Evolutionary conservation across 2,329 filamentous ascomycete genomes (phyloP), one percentile per base, ranked within the genome.

Genomic region (Trichoderma aggressivum): DNA sequence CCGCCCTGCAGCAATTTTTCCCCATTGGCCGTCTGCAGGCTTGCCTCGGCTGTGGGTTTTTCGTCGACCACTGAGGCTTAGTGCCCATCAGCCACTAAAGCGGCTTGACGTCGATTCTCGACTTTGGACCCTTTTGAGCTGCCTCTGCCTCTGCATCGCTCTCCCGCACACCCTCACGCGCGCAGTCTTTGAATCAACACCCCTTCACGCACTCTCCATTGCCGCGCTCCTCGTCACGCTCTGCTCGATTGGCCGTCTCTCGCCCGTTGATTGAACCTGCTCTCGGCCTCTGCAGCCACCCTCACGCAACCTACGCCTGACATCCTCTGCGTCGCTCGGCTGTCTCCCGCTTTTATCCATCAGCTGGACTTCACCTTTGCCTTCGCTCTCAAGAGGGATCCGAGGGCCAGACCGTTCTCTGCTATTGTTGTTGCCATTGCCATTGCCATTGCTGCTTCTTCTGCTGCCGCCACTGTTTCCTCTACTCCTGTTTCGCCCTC

Each of bases 81-180:
- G 65, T 60, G 65, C 65, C 36, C 55, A 68, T 12, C 36, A 68
- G 65, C 65, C 65, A 60, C 65, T 68, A 68, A 30, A 36, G 65
- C 65, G 65, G 65, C 65, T 60, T 69, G 65, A 69, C 65, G 56
- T 69, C 65, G 65, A 69, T 69, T 61, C 36, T 39, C 55, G 60
- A 43, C 21, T 26, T 30, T 43, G 50, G 34, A 67, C 53, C 36
- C 64, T 32, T 61, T 61, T 53, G 65, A 70, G 59, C 58, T 58
- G 60, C 69, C 34, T 66, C 36, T 43, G 36, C 39, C 39, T 43
- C 39, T n/a, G 26, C 26, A 3, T 28, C 30, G 24, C 67, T 53
- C 60, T 50, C 43, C 36, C 69, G n/a, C n/a, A 71, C 61, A 65
- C 69, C 36, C 62, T 71, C 69, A 43, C 69, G 32, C 69, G 50